Percentiles rank a stretch among this genome's conserved stretches.
Evolutionary conservation across 176 grass and related monocot genomes (phyloP).

Genomic region (Oryza officinalis): DNA sequence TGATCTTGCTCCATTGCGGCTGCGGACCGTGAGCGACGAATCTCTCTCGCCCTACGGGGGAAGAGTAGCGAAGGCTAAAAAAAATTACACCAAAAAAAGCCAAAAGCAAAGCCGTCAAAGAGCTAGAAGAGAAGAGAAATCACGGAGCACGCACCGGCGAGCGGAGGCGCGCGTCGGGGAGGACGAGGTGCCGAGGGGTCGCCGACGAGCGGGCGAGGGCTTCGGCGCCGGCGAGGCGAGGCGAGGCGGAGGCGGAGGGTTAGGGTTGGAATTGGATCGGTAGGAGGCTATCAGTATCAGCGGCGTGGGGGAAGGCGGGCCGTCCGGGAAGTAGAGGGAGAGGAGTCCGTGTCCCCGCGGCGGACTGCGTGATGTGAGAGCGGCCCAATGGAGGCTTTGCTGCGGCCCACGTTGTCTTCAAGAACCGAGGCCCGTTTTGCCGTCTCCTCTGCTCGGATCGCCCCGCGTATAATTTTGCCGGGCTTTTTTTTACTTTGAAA

Average conservation of each 20-base stretch:
- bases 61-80: background rate
- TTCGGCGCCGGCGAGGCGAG: constrained; percentile 16
- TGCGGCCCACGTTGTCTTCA: no score
- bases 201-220: background rate
- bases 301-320: background rate
- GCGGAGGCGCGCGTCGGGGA: background rate
- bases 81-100: background rate
- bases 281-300: background rate
- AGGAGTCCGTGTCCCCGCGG: background rate
- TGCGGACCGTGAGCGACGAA: background rate
- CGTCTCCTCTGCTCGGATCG: no score
- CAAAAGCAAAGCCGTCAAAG: background rate
- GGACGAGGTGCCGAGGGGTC: background rate
- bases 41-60: background rate
- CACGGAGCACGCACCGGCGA: background rate
- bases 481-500: no score
- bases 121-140: background rate
- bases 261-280: constrained; percentile 65
- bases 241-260: constrained; percentile 13
- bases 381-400: no score
- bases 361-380: background rate
- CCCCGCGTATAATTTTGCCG: no score
- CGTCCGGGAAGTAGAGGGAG: background rate
- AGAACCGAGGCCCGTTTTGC: no score
- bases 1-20: constrained; percentile 64